A percentile compares a stretch with the other conserved stretches of the same genome.
These are phyloP conservation scores for Hypoxylon trugodes DNA, from an alignment of 495 filamentous ascomycete genomes.

Conservation along the genomic window DNA sequence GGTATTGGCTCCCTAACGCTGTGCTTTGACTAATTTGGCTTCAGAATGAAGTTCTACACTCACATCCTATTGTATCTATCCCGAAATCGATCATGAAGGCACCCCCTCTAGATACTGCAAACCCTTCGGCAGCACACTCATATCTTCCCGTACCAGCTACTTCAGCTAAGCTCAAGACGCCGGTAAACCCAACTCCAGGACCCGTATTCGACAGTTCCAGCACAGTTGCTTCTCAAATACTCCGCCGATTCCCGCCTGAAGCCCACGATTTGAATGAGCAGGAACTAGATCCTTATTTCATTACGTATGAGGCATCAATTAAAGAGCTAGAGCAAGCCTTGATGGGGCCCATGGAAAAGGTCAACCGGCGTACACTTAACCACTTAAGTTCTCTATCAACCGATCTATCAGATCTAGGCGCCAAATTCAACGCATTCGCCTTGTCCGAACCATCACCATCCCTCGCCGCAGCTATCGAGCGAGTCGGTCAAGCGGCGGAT, in stretches of 20 bases:
- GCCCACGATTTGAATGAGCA: slow-evolving; percentile 79
- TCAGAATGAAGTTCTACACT: slow-evolving; percentile 89
- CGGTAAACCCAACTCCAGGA: slow-evolving; percentile 54
- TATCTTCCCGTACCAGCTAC: slow-evolving; percentile 85
- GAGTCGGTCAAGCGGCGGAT: slow-evolving; percentile 92
- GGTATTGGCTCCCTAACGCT: not conserved
- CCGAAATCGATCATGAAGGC: slow-evolving; percentile 94
- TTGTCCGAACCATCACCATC: slow-evolving; percentile 87
- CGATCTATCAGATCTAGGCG: slow-evolving; percentile 91
- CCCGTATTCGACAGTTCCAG: slow-evolving; percentile 49
- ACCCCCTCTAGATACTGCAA: slow-evolving; percentile 90
- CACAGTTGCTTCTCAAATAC: slow-evolving; percentile 68
- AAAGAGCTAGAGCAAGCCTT: slow-evolving; percentile 86
- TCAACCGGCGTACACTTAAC: slow-evolving; percentile 86
- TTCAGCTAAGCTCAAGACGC: slow-evolving; percentile 83
- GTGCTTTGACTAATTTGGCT: slow-evolving; percentile 44
- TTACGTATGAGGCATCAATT: slow-evolving; percentile 86
- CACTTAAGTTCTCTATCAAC: slow-evolving; percentile 83
- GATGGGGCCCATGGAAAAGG: slow-evolving; percentile 92
- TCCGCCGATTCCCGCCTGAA: slow-evolving; percentile 84
- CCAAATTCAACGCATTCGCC: slow-evolving; percentile 95
- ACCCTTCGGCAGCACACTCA: slow-evolving; percentile 85
- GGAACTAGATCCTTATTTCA: slow-evolving; percentile 94
- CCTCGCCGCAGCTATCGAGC: slow-evolving; percentile 92
- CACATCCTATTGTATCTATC: slow-evolving; percentile 86